Conservation (phyloP, 495 filamentous ascomycete genomes). For the Talaromyces ruber region DNA sequence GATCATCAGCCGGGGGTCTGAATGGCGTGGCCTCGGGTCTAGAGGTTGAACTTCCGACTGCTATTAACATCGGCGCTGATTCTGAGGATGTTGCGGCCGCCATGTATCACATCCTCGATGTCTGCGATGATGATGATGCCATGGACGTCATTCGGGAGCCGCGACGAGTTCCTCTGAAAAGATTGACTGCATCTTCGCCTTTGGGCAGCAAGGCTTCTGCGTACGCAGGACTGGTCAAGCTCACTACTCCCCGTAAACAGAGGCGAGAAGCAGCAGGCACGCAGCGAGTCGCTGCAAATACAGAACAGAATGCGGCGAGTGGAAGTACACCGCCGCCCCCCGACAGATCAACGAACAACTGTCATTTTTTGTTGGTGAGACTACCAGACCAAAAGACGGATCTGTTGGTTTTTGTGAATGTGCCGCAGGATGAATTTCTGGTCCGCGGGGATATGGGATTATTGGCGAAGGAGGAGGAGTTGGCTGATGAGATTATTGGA, state of each 20-base stretch:
- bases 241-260: conserved; percentile 17
- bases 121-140: conserved; percentile 52
- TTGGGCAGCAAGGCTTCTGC: conserved; percentile 9
- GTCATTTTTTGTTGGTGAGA: conserved; percentile 51
- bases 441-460: conserved; percentile 24
- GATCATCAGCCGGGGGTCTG: conserved; percentile 14
- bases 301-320: not conserved
- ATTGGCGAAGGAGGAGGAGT: conserved; percentile 48
- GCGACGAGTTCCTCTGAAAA: conserved; percentile 18
- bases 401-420: conserved; percentile 82
- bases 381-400: conserved; percentile 71
- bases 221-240: conserved; percentile 23
- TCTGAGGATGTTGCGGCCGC: conserved; percentile 57
- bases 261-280: not conserved
- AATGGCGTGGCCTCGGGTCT: conserved; percentile 14
- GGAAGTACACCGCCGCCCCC: conserved; percentile 5
- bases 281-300: not conserved
- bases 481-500: conserved; percentile 52
- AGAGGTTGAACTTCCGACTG: conserved; percentile 9
- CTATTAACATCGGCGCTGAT: conserved; percentile 16
- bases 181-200: conserved; percentile 17
- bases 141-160: conserved; percentile 46
- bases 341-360: conserved; percentile 16
- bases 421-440: conserved; percentile 68
- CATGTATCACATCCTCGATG: conserved; percentile 68